A percentile compares a stretch with the other conserved stretches of the same genome.
Conservation (phyloP, 257 asterid genomes). For the Rehmannia glutinosa region DNA sequence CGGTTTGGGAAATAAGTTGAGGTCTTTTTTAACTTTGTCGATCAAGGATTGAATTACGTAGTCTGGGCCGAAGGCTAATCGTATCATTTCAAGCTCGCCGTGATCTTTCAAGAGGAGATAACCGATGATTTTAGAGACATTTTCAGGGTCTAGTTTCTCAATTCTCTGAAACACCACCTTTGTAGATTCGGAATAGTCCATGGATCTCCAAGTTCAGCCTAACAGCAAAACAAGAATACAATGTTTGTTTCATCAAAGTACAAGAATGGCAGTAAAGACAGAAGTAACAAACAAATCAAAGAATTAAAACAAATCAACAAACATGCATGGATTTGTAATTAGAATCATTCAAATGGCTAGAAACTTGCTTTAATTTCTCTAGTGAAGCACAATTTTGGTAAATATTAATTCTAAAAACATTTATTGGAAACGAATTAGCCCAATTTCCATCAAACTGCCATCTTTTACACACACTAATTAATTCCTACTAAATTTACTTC, state of each 20-base stretch:
- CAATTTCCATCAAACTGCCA: background rate
- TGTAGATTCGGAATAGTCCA: slow-evolving; percentile 26
- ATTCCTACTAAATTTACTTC: background rate
- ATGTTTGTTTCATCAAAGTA: too few relatives aligned
- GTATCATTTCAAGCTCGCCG: slow-evolving; percentile 16
- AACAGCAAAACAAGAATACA: background rate
- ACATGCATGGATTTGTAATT: background rate
- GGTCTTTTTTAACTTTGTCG: background rate
- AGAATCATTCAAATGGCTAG: background rate
- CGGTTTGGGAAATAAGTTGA: background rate
- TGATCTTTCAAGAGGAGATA: slow-evolving; percentile 12
- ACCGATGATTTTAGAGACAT: slow-evolving; percentile 20
- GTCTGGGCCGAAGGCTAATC: slow-evolving; percentile 22
- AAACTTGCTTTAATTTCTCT: background rate
- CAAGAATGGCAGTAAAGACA: background rate
- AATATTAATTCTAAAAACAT: background rate
- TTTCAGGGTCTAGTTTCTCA: slow-evolving; percentile 20
- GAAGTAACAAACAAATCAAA: background rate
- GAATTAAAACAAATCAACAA: background rate
- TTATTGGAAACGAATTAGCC: background rate
- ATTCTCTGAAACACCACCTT: slow-evolving; percentile 22
- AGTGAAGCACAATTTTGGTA: background rate
- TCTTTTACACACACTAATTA: background rate
- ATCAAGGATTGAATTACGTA: slow-evolving; percentile 7
- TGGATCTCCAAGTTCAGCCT: slow-evolving; percentile 15